Evolutionary conservation across 345 rosid species (phyloP), one percentile per base, ranked within the genome.

Genomic region (Syzygium jambos): DNA sequence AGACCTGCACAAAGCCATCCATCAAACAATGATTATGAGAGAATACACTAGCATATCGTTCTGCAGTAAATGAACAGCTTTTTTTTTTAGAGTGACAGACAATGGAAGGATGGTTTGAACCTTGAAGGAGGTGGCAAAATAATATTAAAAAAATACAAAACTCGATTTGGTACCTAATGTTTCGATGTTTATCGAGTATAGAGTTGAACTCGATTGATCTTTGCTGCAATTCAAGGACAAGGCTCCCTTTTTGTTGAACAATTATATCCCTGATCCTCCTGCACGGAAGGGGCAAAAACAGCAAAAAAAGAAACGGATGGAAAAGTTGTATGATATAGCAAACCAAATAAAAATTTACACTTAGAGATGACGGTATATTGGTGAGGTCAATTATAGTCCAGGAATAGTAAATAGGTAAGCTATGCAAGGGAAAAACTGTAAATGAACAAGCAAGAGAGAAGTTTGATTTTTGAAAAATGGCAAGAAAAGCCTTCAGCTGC

Each of bases 141-240:
- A 9, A 38, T 34, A 38, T 9, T 34, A 73, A 25, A 34, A 73
- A 34, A 38, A 73, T 73, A 22, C 23, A 73, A 34, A 73, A 34
- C 80, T 73, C 23, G 41, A 17, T 34, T 73, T 19, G 80, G 80
- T 73, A 73, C 80, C 80, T 73, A 73, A 73, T 73, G 49, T 73
- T 73, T 73, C 27, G 80, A 73, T 73, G 80, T 38, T 73, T 73
- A 13, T 73, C 49, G 27, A 73, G 56, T 51, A 84, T 51, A 84
- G 53, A 27, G 85, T 84, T 84, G 56, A 51, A 98, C 88, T 98
- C 99, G 19, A 96, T 93, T 84, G 99, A 96, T 91, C 99, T 94
- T 88, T 98, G 99, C 96, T 98, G 99, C 95, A 96, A 93, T 91
- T 98, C 99, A 89, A 98, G 99, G 91, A 95, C 95, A 93, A 98